A percentile compares a stretch with the other conserved stretches of the same genome.
Evolutionary conservation across 805 yeast species (phyloP).

Genomic region (Helenozyma rhizophorensis): DNA sequence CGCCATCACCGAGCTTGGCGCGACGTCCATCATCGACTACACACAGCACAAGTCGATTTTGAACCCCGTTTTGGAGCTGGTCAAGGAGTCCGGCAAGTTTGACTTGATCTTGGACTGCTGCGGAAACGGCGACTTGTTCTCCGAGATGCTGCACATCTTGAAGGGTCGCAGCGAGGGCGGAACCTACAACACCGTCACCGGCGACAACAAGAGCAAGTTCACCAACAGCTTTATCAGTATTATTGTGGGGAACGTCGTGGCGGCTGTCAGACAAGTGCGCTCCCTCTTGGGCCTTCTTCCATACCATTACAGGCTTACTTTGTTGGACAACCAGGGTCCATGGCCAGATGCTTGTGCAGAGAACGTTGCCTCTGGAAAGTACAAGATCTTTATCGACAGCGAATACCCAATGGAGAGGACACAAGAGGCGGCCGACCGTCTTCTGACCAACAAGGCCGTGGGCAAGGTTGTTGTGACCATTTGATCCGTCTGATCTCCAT

Average conservation of each 20-base stretch:
- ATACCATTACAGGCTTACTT: conserved; percentile 26
- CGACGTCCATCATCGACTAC: conserved; percentile 56
- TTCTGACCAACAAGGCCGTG: conserved; percentile 45
- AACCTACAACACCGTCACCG: conserved; percentile 53
- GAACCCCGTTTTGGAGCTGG: conserved; percentile 31
- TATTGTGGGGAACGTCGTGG: neutral
- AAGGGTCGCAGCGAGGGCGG: conserved; percentile 37
- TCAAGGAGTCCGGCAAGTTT: conserved; percentile 37
- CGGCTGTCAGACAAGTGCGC: too few species aligned
- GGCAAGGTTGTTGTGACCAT: conserved; percentile 63
- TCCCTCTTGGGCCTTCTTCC: conserved; percentile 14
- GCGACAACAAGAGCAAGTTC: conserved; percentile 47
- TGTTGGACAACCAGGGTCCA: conserved; percentile 8
- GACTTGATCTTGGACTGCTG: conserved; percentile 63
- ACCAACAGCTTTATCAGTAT: neutral
- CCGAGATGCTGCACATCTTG: conserved; percentile 38
- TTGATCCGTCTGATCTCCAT: too few species aligned
- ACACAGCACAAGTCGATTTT: conserved; percentile 34
- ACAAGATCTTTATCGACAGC: conserved; percentile 51
- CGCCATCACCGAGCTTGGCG: conserved; percentile 49
- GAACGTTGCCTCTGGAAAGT: conserved; percentile 41
- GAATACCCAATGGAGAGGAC: conserved; percentile 46
- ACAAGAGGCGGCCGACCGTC: conserved; percentile 45
- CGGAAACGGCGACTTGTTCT: conserved; percentile 52
- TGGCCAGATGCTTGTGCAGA: conserved; percentile 27